Conservation (phyloP, 768 basidiomycete genomes). For the Leccinum aurantiacum region DNA sequence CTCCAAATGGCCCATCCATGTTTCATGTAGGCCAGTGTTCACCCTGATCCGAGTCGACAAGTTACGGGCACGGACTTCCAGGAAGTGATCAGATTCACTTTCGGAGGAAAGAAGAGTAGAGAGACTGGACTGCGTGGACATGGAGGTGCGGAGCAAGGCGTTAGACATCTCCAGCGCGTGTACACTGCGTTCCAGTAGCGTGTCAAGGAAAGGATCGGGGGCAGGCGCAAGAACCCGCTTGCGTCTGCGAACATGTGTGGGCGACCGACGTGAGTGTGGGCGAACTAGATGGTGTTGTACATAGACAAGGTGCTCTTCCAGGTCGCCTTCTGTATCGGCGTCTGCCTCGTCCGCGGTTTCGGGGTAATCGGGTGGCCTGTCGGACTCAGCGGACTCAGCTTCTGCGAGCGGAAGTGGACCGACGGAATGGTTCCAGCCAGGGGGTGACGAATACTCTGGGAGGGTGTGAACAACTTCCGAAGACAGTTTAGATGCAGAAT, state of each 20-base stretch:
- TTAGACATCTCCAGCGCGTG: constrained; percentile 88
- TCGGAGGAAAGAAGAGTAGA: constrained; percentile 51
- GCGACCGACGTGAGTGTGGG: constrained; percentile 36
- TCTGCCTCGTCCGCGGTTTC: constrained; percentile 78
- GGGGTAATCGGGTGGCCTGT: constrained; percentile 73
- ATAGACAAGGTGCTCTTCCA: constrained; percentile 22
- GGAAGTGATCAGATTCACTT: constrained; percentile 42
- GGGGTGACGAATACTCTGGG: constrained; percentile 59
- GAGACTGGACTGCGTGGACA: constrained; percentile 63
- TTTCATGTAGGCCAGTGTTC: constrained; percentile 44
- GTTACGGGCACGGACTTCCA: constrained; percentile 50
- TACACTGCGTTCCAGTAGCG: constrained; percentile 78
- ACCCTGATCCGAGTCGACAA: constrained; percentile 52
- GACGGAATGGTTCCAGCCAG: constrained; percentile 18
- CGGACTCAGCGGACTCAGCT: constrained; percentile 48
- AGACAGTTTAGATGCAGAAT: constrained; percentile 57
- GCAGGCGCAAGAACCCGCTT: constrained; percentile 28
- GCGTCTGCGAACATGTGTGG: constrained; percentile 24
- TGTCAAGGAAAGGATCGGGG: constrained; percentile 64
- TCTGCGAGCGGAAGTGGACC: constrained; percentile 26
- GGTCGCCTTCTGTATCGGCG: constrained; percentile 55
- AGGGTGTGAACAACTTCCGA: constrained; percentile 65
- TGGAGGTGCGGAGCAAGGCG: constrained; percentile 69
- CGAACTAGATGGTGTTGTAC: constrained; percentile 30
- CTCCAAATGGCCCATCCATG: constrained; percentile 69